Conservation (phyloP, 108 stramenopile species). For the Cyclotella kingstonii region DNA sequence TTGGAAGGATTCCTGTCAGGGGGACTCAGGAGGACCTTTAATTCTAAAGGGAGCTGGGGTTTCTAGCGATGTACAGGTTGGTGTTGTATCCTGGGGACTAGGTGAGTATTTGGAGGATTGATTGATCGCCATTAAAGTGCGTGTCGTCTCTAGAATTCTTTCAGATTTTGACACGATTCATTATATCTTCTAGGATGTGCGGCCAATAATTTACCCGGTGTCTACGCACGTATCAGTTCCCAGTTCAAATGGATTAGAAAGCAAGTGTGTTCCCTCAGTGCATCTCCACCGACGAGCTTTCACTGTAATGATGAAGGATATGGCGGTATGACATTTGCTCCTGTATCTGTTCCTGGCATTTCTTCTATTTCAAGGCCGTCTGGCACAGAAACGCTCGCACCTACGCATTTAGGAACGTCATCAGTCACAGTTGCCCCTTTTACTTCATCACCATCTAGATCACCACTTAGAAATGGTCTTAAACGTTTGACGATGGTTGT, state of each 20-base stretch:
- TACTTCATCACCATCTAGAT: conserved; percentile 16
- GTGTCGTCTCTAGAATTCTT: neutral
- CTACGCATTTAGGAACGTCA: neutral
- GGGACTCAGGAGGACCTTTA: conserved; percentile 32
- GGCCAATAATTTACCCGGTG: conserved; percentile 44
- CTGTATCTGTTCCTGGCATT: conserved; percentile 1
- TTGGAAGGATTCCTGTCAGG: conserved; percentile 27
- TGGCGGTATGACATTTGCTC: neutral
- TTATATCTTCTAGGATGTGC: conserved; percentile 12
- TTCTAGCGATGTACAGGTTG: conserved; percentile 36
- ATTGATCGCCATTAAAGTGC: neutral
- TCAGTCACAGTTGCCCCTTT: neutral
- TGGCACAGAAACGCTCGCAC: conserved; percentile 1
- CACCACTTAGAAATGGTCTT: conserved; percentile 33
- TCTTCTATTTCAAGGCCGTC: neutral
- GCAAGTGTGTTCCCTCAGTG: conserved; percentile 47
- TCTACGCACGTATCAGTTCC: conserved; percentile 21
- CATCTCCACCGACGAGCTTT: conserved; percentile 46
- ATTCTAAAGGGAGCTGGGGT: conserved; percentile 14
- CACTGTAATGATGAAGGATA: conserved; percentile 28
- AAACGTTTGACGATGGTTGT: conserved; percentile 31
- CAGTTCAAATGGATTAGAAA: conserved; percentile 51
- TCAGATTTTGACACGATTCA: neutral
- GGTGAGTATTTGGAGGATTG: conserved; percentile 4
- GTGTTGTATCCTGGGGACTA: conserved; percentile 42